Evolutionary conservation across 1,284 basidiomycete species (phyloP).

Genomic region (Cryptococcus floricola): DNA sequence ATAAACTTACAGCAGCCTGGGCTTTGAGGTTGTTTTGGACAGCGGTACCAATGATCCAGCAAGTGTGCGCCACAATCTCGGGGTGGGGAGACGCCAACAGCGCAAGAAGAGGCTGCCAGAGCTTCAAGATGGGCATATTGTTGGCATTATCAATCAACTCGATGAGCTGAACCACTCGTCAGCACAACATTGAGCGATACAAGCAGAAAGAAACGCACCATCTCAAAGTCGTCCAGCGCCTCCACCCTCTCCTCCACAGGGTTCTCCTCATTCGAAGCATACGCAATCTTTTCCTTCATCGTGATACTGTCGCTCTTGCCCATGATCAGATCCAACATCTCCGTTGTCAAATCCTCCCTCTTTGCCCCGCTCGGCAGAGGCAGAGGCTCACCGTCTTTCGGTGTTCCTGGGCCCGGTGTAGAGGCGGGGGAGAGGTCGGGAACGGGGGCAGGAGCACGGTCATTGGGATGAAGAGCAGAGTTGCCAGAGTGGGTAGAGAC

Average conservation of each 20-base stretch:
- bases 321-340: slow-evolving; percentile 77
- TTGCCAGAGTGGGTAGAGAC: slow-evolving; percentile 16
- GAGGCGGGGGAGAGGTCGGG: slow-evolving; percentile 22
- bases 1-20: slow-evolving; percentile 67
- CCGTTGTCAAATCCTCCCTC: slow-evolving; percentile 50
- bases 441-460: slow-evolving; percentile 22
- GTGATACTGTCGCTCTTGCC: slow-evolving; percentile 77
- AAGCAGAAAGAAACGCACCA: slow-evolving; percentile 57
- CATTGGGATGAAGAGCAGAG: slow-evolving; percentile 40
- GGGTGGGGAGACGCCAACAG: slow-evolving; percentile 62
- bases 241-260: slow-evolving; percentile 65
- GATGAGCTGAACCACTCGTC: slow-evolving; percentile 59
- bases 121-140: slow-evolving; percentile 73
- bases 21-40: slow-evolving; percentile 92
- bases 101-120: slow-evolving; percentile 78
- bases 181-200: neutral
- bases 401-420: slow-evolving; percentile 28
- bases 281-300: slow-evolving; percentile 80
- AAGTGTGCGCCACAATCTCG: slow-evolving; percentile 65
- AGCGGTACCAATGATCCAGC: slow-evolving; percentile 93
- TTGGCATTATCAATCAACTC: slow-evolving; percentile 96
- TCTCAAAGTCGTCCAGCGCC: slow-evolving; percentile 91
- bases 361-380: slow-evolving; percentile 8
- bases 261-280: slow-evolving; percentile 63
- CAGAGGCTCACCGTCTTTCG: slow-evolving; percentile 4